These are phyloP conservation scores for Saccharomycopsis babjevae DNA, from an alignment of 805 yeast genomes.

Conservation along the genomic window DNA sequence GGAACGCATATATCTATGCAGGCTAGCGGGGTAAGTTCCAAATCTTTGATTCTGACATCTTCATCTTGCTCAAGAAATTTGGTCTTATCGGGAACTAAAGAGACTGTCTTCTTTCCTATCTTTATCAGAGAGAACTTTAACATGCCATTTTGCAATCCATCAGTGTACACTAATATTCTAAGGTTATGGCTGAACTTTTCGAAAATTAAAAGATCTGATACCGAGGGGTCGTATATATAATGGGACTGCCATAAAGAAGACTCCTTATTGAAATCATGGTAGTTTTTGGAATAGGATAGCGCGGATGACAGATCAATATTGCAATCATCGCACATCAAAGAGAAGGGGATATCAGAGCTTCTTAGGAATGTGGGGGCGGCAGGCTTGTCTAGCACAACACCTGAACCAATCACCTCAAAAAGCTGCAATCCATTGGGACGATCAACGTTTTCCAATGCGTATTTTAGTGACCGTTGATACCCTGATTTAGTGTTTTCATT, in stretches of 20 bases:
- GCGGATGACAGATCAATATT: not conserved
- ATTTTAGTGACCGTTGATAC: not conserved
- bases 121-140: not conserved
- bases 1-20: not conserved
- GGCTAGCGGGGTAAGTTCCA: not conserved
- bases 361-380: not conserved
- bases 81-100: not conserved
- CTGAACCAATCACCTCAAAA: not conserved
- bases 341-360: not conserved
- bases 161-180: not conserved
- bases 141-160: not conserved
- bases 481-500: not conserved
- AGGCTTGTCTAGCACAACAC: not conserved
- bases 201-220: not conserved
- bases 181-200: not conserved
- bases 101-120: slow-evolving; percentile 19
- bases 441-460: not conserved
- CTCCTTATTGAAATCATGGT: not conserved
- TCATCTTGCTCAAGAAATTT: not conserved
- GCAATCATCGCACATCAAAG: not conserved
- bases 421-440: not conserved
- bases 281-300: not conserved
- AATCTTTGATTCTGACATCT: not conserved
- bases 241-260: slow-evolving; percentile 3
- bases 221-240: not conserved